Conservation (phyloP, 805 yeast genomes). For the Kuraishia borneana region DNA sequence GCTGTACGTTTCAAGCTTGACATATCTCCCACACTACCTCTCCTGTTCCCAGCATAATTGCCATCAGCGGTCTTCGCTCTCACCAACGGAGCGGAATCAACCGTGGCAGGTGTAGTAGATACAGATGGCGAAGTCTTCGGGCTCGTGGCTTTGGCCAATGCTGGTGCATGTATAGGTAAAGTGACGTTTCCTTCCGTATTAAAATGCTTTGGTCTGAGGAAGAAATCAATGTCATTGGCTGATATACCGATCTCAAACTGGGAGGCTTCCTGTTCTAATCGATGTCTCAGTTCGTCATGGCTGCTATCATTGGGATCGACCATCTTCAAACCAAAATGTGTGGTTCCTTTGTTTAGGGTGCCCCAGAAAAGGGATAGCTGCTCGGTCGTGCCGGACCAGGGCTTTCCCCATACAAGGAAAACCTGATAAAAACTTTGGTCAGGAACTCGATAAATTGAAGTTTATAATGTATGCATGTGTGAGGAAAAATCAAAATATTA, state of each 20-base stretch:
- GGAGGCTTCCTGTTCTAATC: slow-evolving; percentile 3
- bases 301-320: not conserved
- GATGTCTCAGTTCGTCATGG: slow-evolving; percentile 1
- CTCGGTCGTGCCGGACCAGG: too few species aligned
- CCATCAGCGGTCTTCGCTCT: slow-evolving; percentile 17
- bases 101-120: slow-evolving; percentile 9
- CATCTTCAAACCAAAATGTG: too few species aligned
- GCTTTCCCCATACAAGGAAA: too few species aligned
- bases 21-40: not conserved
- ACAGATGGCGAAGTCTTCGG: slow-evolving; percentile 16
- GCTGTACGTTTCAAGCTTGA: slow-evolving; percentile 1
- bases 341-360: too few species aligned
- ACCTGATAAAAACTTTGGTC: too few species aligned
- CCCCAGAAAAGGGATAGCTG: too few species aligned
- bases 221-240: slow-evolving; percentile 3
- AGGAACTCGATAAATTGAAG: too few species aligned
- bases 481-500: too few species aligned
- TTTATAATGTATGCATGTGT: too few species aligned
- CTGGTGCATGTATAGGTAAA: slow-evolving; percentile 15
- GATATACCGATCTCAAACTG: not conserved
- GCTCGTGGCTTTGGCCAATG: slow-evolving; percentile 11
- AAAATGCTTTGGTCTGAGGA: slow-evolving; percentile 1
- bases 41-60: slow-evolving; percentile 2
- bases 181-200: not conserved
- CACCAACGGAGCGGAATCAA: slow-evolving; percentile 6